Base-by-base conservation (phyloP, 768 basidiomycete genomes). In the Infundibulicybe gibba region DNA sequence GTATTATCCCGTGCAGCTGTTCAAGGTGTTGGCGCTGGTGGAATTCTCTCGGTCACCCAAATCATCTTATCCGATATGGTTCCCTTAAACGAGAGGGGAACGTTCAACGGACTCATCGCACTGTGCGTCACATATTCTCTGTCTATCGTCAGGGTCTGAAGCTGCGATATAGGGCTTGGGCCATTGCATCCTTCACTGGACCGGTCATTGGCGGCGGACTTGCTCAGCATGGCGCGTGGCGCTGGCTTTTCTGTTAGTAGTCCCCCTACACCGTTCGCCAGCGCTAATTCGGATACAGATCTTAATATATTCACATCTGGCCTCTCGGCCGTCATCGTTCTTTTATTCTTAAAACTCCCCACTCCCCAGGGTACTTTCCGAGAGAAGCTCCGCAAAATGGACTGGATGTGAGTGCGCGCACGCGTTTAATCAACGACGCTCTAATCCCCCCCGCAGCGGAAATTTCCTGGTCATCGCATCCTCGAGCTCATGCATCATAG, bases 11-110 rank as follows among this genome's bases (percentile, higher is more conserved):
- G n/a, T 17, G 6, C 39, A 71, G 70, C 62, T 25, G 41, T 74
- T 20, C 72, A 74, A 49, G 73, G 73, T 1, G 41, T 63, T 1
- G 73, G 72, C 12, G 65, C 60, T 2, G 75, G 72, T 0, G 67
- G 61, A 3, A 63, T 73, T 31, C 47, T 65, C 13, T 55, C 68
- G 6, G 40, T 72, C 14, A 58, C 62, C 0, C 59, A 62, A 9
- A 76, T 78, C 44, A 63, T 79, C 45, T 49, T 73, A 5, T 63
- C 65, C 30, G 76, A 78, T 51, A 54, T 79, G 3, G 70, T 77
- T 10, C 63, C 75, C 6, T 61, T 80, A 6, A 34, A 60, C n/a
- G 74, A 76, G 45, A 65, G 77, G 5, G 77, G 77, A 6, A 31
- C 50, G 0, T 72, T 67, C 44, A 51, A 61, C 11, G 68, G 66